Base-by-base conservation (phyloP, 2,329 filamentous ascomycete species). In the Neoascochyta sp. region DNA sequence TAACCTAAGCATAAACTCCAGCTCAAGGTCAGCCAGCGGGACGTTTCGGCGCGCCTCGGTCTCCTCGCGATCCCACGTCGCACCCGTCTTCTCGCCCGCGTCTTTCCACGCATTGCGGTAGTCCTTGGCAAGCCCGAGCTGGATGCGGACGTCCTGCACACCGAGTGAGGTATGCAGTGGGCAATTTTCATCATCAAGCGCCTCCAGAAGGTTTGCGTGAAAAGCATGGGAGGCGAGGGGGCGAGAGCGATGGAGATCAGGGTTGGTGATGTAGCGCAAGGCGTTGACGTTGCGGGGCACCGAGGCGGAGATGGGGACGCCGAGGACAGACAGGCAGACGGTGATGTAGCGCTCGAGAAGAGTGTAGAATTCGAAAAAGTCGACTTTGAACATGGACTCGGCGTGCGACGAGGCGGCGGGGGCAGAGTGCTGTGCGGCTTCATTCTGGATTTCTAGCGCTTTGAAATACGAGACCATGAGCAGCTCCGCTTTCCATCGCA, bases 341-440 rank as follows among this genome's bases (percentile, higher is more conserved):
- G 84, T 79, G 6, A 86, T 67, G 0, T 80, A 81, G 16, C 83
- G 76, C 62, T 87, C 83, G 5, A 86, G 73, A 19, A 84, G 71
- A 29, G 78, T 76, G 63, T 86, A 86, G 57, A 81, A 86, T 51
- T 87, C 83, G 60, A 83, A 80, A 41, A 86, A 87, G 51, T 86
- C 83, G 6, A 86, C 71, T 57, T 86, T 86, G 67, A 86, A 86
- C 70, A 85, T 85, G 10, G 56, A 48, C 25, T 62, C 56, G n/a
- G 54, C 56, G 37, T 57, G 49, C 18, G 47, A 47, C 7, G 43
- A 34, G 23, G 47, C 34, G 9, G 34, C 22, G 19, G 41, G 45
- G 8, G 42, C 41, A 4, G 25, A 24, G 4, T 45, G 38, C n/a
- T 47, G 38, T 3, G 28, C 17, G n/a, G 40, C 38, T 14, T 44